These are phyloP conservation scores for Corymbia calophylla DNA, from an alignment of 441 rosid species.

Conservation along the genomic window DNA sequence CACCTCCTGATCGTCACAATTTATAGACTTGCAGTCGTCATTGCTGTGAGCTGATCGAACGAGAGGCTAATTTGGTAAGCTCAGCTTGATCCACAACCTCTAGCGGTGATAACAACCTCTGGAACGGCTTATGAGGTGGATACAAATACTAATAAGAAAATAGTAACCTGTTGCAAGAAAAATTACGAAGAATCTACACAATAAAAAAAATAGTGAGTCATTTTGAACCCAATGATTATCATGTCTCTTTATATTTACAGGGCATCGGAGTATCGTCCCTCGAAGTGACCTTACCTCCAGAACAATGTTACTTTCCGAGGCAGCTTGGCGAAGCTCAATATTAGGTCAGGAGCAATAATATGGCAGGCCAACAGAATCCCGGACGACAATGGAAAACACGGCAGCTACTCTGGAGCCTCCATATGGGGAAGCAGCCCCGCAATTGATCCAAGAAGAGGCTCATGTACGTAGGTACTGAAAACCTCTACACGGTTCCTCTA, in stretches of 20 bases:
- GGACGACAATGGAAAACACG: conserved; percentile 18
- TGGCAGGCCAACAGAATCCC: conserved; percentile 21
- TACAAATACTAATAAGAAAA: neutral
- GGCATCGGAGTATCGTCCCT: conserved; percentile 22
- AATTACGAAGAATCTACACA: neutral
- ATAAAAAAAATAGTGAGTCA: neutral
- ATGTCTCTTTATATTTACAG: neutral
- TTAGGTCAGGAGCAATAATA: conserved; percentile 6
- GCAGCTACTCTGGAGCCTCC: conserved; percentile 29
- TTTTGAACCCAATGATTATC: neutral
- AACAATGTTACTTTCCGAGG: conserved; percentile 25
- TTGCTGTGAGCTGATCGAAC: neutral
- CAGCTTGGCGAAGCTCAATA: conserved; percentile 20
- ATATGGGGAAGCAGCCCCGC: conserved; percentile 41
- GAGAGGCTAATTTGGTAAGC: neutral
- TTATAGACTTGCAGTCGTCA: neutral
- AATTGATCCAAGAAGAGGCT: conserved; percentile 12
- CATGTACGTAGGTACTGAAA: conserved; percentile 29
- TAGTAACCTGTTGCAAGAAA: neutral
- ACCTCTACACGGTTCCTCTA: conserved; percentile 31
- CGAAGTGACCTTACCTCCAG: conserved; percentile 13
- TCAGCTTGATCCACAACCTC: neutral
- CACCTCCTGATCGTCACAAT: neutral
- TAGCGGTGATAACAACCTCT: neutral
- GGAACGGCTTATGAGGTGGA: neutral